Conservation (phyloP, 208 protist genomes). For the Trypanosoma avium region DNA sequence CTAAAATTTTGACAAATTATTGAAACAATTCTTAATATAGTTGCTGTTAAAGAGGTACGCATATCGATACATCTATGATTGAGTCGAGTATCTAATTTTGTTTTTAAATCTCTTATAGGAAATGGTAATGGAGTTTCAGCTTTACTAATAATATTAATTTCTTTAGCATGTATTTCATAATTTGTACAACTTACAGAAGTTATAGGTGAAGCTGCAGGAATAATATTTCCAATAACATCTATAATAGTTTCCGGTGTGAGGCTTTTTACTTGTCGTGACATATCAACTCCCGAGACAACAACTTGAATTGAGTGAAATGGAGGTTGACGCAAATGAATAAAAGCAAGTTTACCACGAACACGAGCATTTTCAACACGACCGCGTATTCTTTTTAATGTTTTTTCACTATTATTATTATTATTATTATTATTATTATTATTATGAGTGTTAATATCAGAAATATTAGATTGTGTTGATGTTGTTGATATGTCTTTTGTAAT, state of each 20-base stretch:
- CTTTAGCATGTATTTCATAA: slow-evolving; percentile 62
- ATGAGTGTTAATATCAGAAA: not conserved
- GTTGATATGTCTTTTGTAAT: slow-evolving; percentile 6
- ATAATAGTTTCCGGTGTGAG: slow-evolving; percentile 76
- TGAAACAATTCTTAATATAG: slow-evolving; percentile 92
- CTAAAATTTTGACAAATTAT: slow-evolving; percentile 87
- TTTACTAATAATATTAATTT: slow-evolving; percentile 44
- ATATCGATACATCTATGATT: slow-evolving; percentile 97
- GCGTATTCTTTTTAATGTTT: slow-evolving; percentile 17
- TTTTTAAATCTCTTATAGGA: slow-evolving; percentile 77
- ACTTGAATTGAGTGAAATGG: slow-evolving; percentile 66
- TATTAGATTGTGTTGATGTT: slow-evolving; percentile 3
- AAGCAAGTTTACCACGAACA: slow-evolving; percentile 54
- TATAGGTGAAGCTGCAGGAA: slow-evolving; percentile 35
- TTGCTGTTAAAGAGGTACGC: slow-evolving; percentile 91
- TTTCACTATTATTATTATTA: not conserved
- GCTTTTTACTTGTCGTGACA: slow-evolving; percentile 31
- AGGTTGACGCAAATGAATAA: slow-evolving; percentile 78
- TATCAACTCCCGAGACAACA: slow-evolving; percentile 41
- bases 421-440: not conserved
- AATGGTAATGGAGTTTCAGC: slow-evolving; percentile 75
- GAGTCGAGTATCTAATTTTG: slow-evolving; percentile 92
- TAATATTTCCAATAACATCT: slow-evolving; percentile 51
- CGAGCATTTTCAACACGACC: slow-evolving; percentile 58
- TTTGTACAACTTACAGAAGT: slow-evolving; percentile 42